A percentile compares a stretch with the other conserved stretches of the same genome.
Evolutionary conservation across 2,329 filamentous ascomycete species (phyloP).

Genomic region (Fusarium oxysporum): DNA sequence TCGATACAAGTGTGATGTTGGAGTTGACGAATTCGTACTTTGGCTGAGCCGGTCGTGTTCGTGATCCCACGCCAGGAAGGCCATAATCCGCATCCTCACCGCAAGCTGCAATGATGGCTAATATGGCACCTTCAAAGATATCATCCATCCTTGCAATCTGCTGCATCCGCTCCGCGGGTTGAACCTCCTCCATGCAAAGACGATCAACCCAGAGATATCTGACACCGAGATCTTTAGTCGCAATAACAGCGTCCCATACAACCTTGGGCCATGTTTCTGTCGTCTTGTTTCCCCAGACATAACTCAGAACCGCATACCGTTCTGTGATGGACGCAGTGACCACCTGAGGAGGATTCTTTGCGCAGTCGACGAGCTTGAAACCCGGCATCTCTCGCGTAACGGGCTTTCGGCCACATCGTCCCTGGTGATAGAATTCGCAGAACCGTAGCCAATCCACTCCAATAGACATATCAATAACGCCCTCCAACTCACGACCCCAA

Average conservation of each 20-base stretch:
- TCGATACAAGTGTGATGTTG: constrained; percentile 50
- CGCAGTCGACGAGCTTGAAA: constrained; percentile 51
- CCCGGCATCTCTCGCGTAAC: constrained; percentile 44
- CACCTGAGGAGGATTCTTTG: constrained; percentile 47
- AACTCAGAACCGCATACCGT: constrained; percentile 51
- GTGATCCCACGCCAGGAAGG: constrained; percentile 50
- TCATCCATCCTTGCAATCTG: constrained; percentile 54
- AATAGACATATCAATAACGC: constrained; percentile 46
- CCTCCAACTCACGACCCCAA: constrained; percentile 50
- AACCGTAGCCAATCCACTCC: constrained; percentile 51
- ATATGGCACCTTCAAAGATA: constrained; percentile 50
- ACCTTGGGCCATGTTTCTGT: constrained; percentile 48
- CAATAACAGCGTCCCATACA: constrained; percentile 48
- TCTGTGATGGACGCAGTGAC: constrained; percentile 46
- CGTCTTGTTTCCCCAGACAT: constrained; percentile 49
- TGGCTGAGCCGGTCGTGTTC: constrained; percentile 45
- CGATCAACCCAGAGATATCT: constrained; percentile 55
- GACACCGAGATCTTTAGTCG: constrained; percentile 48
- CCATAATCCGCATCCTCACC: constrained; percentile 50
- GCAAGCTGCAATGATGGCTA: constrained; percentile 55
- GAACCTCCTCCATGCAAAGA: constrained; percentile 49
- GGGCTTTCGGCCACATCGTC: constrained; percentile 47
- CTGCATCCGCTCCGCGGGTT: constrained; percentile 40
- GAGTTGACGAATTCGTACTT: constrained; percentile 50
- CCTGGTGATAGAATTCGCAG: constrained; percentile 50